Evolutionary conservation across 2,329 filamentous ascomycete genomes (phyloP).

Genomic region (Neoascochyta sp.): DNA sequence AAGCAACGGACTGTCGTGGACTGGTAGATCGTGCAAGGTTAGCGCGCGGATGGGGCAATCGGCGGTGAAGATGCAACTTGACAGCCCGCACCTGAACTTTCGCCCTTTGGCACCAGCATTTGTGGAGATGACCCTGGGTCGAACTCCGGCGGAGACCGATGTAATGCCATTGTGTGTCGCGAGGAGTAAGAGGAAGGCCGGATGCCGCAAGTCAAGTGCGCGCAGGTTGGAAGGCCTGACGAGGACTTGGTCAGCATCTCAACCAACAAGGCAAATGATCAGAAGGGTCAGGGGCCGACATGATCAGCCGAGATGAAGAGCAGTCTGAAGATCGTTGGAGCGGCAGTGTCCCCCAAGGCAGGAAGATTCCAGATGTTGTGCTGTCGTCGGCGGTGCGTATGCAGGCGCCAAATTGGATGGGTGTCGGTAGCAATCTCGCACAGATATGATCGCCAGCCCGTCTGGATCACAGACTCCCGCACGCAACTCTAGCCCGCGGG

Average conservation of each 20-base stretch:
- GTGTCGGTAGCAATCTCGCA: conserved; percentile 24
- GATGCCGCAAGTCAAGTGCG: neutral
- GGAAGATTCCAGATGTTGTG: conserved; percentile 5
- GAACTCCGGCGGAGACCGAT: too few relatives aligned
- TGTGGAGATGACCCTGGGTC: too few relatives aligned
- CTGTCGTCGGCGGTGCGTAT: conserved; percentile 3
- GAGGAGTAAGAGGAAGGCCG: too few relatives aligned
- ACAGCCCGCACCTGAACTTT: neutral
- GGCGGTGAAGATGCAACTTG: neutral
- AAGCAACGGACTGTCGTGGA: too few relatives aligned
- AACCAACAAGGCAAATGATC: too few relatives aligned
- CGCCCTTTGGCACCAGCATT: too few relatives aligned
- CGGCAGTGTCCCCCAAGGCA: too few relatives aligned
- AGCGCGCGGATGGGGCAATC: neutral
- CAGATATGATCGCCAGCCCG: conserved; percentile 27
- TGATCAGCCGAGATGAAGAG: conserved; percentile 3
- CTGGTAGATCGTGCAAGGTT: too few relatives aligned
- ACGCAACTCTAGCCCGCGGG: conserved; percentile 34
- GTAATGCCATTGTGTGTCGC: too few relatives aligned
- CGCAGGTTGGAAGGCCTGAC: conserved; percentile 1
- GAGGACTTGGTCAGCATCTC: too few relatives aligned
- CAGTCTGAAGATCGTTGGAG: conserved; percentile 12
- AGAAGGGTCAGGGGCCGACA: neutral
- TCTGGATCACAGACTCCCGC: conserved; percentile 35
- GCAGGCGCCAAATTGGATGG: conserved; percentile 19